Percentiles rank a stretch among this genome's conserved stretches.
These are phyloP conservation scores for Darksidea phi DNA, from an alignment of 495 filamentous ascomycete species.

Conservation along the genomic window DNA sequence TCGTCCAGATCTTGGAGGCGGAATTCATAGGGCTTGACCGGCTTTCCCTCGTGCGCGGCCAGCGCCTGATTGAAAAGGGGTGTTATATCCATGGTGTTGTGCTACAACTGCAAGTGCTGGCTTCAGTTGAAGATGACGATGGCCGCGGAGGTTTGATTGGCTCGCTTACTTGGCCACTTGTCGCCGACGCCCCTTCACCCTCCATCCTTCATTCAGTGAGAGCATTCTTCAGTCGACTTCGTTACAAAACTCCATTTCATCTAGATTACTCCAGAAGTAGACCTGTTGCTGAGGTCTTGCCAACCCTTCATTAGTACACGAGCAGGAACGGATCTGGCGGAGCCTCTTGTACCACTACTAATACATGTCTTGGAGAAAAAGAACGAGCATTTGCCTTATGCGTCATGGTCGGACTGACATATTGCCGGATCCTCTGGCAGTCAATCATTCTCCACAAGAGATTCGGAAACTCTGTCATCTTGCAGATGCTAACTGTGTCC, in stretches of 20 bases:
- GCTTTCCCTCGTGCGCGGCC: conserved; percentile 53
- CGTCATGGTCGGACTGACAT: too few species aligned
- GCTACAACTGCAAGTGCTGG: conserved; percentile 12
- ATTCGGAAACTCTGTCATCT: conserved; percentile 60
- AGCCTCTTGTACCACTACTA: conserved; percentile 12
- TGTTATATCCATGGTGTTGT: conserved; percentile 68
- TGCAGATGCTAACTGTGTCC: too few species aligned
- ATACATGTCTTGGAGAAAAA: too few species aligned
- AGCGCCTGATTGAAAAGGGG: conserved; percentile 68
- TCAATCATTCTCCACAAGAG: too few species aligned
- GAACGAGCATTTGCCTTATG: too few species aligned
- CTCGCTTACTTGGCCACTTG: conserved; percentile 2
- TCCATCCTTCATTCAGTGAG: too few species aligned
- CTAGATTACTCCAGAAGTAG: neutral
- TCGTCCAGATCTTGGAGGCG: conserved; percentile 63
- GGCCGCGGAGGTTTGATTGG: neutral
- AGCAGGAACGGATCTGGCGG: conserved; percentile 32
- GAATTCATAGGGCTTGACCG: conserved; percentile 44
- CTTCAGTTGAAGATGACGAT: conserved; percentile 3
- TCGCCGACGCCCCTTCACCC: too few species aligned
- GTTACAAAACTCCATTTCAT: too few species aligned
- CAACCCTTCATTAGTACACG: neutral
- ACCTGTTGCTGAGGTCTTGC: neutral
- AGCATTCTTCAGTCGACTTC: too few species aligned
- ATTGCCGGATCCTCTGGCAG: too few species aligned